These are phyloP conservation scores for Botrytis fragariae DNA, from an alignment of 2,329 filamentous ascomycete genomes.

Conservation along the genomic window DNA sequence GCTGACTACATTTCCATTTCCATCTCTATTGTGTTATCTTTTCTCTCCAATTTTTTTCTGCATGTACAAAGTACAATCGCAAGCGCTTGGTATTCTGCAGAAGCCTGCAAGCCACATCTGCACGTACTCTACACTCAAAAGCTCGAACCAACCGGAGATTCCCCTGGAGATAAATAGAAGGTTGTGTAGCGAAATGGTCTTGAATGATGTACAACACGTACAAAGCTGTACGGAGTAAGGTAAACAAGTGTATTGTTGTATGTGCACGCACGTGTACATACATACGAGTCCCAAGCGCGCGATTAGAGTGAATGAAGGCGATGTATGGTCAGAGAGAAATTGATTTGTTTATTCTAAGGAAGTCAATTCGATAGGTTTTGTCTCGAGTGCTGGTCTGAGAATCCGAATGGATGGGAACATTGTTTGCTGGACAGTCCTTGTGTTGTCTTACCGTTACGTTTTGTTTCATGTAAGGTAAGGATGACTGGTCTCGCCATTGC, in stretches of 20 bases:
- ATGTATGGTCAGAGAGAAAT: neutral
- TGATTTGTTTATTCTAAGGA: neutral
- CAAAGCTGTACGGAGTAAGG: neutral
- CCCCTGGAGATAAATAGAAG: neutral
- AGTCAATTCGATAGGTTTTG: neutral
- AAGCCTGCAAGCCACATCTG: conserved; percentile 4
- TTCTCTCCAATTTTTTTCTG: neutral
- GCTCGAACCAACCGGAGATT: conserved; percentile 5
- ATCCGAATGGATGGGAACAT: neutral
- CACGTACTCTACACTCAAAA: neutral
- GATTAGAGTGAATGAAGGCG: neutral
- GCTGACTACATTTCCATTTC: neutral
- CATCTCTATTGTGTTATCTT: neutral
- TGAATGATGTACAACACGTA: neutral
- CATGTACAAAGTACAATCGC: neutral
- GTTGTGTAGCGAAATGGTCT: neutral
- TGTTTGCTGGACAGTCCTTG: neutral
- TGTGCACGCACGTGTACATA: conserved; percentile 7
- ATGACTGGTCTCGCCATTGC: neutral
- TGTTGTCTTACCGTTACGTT: neutral
- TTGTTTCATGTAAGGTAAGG: neutral
- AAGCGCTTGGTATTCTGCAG: neutral
- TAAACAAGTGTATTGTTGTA: neutral
- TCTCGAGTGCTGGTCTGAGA: neutral
- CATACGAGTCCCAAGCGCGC: conserved; percentile 4